These are phyloP conservation scores for Aspergillus sp. DNA, from an alignment of 2,329 filamentous ascomycete species.

Conservation along the genomic window DNA sequence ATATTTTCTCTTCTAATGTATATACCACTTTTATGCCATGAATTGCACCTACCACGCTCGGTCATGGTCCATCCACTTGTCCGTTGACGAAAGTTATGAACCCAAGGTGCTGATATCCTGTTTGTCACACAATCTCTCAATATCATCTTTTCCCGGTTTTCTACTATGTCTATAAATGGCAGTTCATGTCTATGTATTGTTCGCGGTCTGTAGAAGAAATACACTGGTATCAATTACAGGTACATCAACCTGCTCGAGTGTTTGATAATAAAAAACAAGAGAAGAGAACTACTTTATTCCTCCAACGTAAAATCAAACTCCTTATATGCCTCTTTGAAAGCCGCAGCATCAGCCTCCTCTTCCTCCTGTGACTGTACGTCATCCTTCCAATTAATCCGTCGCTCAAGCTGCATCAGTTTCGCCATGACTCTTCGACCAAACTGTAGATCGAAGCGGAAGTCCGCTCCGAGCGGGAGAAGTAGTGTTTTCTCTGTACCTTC, in stretches of 20 bases:
- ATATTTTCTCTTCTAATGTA: neutral
- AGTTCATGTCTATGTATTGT: neutral
- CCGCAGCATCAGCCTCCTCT: slow-evolving; percentile 73
- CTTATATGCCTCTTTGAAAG: slow-evolving; percentile 79
- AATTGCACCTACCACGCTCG: neutral
- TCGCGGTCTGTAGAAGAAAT: neutral
- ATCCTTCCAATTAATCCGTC: slow-evolving; percentile 80
- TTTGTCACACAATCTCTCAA: neutral
- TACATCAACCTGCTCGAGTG: too few relatives aligned
- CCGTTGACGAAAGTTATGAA: slow-evolving; percentile 8
- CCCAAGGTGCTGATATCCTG: slow-evolving; percentile 2
- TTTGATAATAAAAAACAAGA: neutral
- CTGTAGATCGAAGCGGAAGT: slow-evolving; percentile 81
- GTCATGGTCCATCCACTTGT: neutral
- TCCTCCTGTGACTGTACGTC: slow-evolving; percentile 75
- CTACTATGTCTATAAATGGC: neutral
- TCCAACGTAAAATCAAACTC: slow-evolving; percentile 77
- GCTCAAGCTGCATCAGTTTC: slow-evolving; percentile 78
- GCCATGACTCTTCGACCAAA: slow-evolving; percentile 86
- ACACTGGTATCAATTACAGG: neutral
- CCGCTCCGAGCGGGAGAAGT: slow-evolving; percentile 70
- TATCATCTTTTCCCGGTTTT: neutral
- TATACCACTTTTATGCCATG: neutral
- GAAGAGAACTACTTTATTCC: slow-evolving; percentile 14
- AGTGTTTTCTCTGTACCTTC: slow-evolving; percentile 60